phyloP scores from a whole-genome alignment of 208 protist genomes.

The Acanthamoeba royreba region DNA sequence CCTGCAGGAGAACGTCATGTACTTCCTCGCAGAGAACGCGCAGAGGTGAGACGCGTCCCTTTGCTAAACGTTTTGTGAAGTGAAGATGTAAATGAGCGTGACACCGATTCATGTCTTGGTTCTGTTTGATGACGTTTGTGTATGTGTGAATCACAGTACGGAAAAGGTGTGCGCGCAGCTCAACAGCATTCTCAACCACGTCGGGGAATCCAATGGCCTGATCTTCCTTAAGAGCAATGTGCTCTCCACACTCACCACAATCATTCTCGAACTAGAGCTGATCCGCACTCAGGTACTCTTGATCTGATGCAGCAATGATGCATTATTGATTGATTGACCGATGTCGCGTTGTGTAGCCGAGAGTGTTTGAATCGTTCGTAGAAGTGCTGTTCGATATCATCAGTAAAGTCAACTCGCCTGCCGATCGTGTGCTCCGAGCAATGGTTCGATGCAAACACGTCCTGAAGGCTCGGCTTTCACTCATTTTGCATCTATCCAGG shows the following conservation, averaged over 20 bases:
- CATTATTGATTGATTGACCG: no score
- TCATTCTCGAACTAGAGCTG: constrained; percentile 18
- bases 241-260: constrained; percentile 29
- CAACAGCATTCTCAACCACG: neutral
- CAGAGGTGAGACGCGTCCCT: neutral
- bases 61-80: neutral
- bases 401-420: neutral
- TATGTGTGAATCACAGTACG: neutral
- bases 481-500: no score
- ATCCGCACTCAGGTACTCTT: constrained; percentile 26
- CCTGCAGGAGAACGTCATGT: constrained; percentile 36
- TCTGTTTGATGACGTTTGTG: neutral
- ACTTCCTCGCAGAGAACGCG: neutral
- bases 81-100: no score
- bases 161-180: constrained; percentile 22
- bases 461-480: no score
- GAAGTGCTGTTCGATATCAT: constrained; percentile 35
- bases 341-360: neutral
- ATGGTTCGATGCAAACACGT: no score
- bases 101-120: neutral
- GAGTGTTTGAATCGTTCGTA: constrained; percentile 8
- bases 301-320: no score
- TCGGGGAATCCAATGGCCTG: neutral
- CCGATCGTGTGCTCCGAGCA: neutral
- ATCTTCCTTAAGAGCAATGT: constrained; percentile 32